Conservation (phyloP, 2,329 filamentous ascomycete genomes). For the Trichoderma koningii region DNA sequence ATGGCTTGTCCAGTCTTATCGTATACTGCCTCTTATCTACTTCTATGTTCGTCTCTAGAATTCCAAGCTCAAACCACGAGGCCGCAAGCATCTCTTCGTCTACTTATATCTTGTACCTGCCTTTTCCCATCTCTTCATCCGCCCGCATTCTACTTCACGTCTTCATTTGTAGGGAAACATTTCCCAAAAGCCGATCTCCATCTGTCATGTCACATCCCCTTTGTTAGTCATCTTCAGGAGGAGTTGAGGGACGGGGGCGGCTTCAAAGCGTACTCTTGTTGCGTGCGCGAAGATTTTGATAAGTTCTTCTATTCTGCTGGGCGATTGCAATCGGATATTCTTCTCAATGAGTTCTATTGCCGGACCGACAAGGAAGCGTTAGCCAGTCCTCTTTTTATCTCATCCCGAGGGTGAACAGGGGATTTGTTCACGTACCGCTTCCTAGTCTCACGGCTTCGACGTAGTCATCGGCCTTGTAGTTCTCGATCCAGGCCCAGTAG, state of each 20-base stretch:
- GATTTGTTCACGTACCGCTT: conserved; percentile 55
- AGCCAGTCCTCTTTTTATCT: background rate
- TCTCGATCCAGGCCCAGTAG: conserved; percentile 91
- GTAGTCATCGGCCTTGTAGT: conserved; percentile 83
- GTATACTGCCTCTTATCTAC: too few species aligned
- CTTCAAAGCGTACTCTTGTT: conserved; percentile 64
- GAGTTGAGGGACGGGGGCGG: background rate
- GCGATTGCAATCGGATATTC: conserved; percentile 71
- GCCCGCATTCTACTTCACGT: background rate
- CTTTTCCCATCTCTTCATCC: background rate
- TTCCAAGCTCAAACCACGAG: too few species aligned
- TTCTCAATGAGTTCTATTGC: conserved; percentile 70
- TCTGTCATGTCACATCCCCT: conserved; percentile 38
- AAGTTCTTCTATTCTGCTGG: conserved; percentile 75
- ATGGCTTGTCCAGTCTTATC: too few species aligned
- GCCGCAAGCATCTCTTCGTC: background rate
- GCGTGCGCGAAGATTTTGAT: conserved; percentile 82
- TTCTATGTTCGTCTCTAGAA: too few species aligned
- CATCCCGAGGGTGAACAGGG: background rate
- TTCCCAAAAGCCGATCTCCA: conserved; percentile 59
- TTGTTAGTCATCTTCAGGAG: background rate
- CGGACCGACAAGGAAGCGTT: background rate
- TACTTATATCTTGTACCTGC: background rate
- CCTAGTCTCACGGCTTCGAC: conserved; percentile 69
- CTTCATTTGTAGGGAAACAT: conserved; percentile 49